Base-by-base conservation (phyloP, 148 eudicot species). In the Fagopyrum homotropicum region DNA sequence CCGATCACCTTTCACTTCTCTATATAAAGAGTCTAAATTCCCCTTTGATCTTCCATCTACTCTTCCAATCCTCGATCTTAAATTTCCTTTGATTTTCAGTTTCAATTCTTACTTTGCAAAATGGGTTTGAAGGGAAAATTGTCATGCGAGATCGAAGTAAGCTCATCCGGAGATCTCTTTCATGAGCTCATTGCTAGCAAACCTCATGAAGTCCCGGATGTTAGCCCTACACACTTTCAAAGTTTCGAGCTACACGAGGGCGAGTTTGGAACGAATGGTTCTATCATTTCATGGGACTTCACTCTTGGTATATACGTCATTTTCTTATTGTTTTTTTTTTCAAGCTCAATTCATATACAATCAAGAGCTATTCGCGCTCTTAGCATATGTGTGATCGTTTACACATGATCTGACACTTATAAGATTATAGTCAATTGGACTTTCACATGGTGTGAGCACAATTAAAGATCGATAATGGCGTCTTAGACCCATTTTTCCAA, bases 101-200 rank as follows among this genome's bases (percentile, higher is more conserved):
- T 35, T 35, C 40, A 35, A 35, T 35, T 35, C 40, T 35, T 35
- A 2, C 3, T 49, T 49, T 11, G 1, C n/a, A 15, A 54, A 54
- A 54, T 54, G 59, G 59, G 59, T 54, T 54, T 54, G 59, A 54
- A 54, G 59, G 59, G 59, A 54, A 54, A 54, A 16, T 10, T 54
- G 4, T 14, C 59, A 14, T 8, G 11, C 3, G 59, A 54, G n/a
- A 15, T 54, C n/a, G 59, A 54, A 54, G 59, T 54, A 15, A 54
- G 59, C 17, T 15, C 59, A 54, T 15, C 19, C n/a, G 59, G 59
- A 15, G 59, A 54, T 54, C 19, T 54, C 59, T 54, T 54, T 19
- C 59, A 54, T 19, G 6, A 54, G n/a, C 59, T 54, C 59, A 14
- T 54, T 15, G 59, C 59, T 54, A 54, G 59, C 59, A 54, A 54